Evolutionary conservation across 441 rosid species (phyloP), one percentile per base, ranked within the genome.

Genomic region (Syzygium syzygioides): DNA sequence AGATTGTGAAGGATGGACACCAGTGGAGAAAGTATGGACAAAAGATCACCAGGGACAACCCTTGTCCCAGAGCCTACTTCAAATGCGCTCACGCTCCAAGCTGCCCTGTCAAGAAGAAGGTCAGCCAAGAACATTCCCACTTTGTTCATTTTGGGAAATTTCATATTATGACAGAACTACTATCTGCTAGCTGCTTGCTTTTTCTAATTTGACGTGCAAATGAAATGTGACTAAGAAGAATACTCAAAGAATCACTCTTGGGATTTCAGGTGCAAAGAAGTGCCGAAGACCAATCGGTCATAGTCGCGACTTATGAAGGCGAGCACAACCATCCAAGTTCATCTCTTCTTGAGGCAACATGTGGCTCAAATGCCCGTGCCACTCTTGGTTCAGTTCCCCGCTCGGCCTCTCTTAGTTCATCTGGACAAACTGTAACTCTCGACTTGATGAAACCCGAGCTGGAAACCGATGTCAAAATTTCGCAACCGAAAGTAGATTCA

Each of bases 21-120:
- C 99, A 97, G 89, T 98, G 99, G 99, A 98, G 99, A 90, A 98
- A 98, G 89, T 98, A 98, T 90, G 99, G 99, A 41, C 99, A 98
- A 87, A 98, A 98, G 90, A 99, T 98, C 45, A 98, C 99, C 14
- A 96, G 99, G 93, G 97, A 98, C 87, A 98, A 98, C 87, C 99
- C 99, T 85, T 98, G 93, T 87, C 99, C 99, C n/a, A 94, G 99
- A 95, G 99, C 99, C 88, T 98, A 98, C 93, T 98, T 96, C 96
- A 98, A 94, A 89, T 98, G 99, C 92, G 96, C 99, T 87, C 95
- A 93, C 91, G 99, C 99, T 89, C 99, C 99, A 15, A 93, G 91
- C 88, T 98, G 99, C 93, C 98, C 98, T 14, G 99, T 98, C 60
- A 98, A 98, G 90, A 98, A 97, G 96, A 98, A 98, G 99, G 99